These are phyloP conservation scores for Capsicum pubescens DNA, from an alignment of 257 asterid genomes.

Conservation along the genomic window DNA sequence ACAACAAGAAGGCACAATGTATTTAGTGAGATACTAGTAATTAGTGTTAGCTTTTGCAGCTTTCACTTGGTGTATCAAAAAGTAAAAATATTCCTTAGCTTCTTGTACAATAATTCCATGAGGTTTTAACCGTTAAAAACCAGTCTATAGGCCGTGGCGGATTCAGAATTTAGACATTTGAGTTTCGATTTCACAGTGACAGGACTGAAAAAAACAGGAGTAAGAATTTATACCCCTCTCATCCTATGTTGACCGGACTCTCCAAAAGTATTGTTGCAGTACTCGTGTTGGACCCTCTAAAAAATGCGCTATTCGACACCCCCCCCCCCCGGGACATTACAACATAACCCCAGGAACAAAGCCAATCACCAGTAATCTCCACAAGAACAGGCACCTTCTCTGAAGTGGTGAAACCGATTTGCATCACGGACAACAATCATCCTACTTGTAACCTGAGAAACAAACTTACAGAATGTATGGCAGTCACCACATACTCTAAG, in stretches of 20 bases:
- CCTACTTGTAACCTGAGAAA: slow-evolving; percentile 47
- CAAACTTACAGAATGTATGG: slow-evolving; percentile 52
- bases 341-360: not conserved
- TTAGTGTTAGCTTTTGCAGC: slow-evolving; percentile 15
- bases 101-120: not conserved
- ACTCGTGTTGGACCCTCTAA: not conserved
- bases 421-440: slow-evolving; percentile 53
- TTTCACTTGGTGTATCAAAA: slow-evolving; percentile 5
- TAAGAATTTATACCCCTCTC: not conserved
- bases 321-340: not conserved
- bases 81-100: not conserved
- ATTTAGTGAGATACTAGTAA: not conserved
- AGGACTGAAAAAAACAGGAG: too few species aligned
- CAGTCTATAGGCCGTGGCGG: rapidly evolving
- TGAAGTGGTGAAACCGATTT: slow-evolving; percentile 62
- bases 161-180: not conserved
- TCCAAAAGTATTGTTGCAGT: not conserved
- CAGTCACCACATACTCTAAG: slow-evolving; percentile 69
- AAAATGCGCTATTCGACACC: not conserved
- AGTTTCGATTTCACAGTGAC: not conserved
- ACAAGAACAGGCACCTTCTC: slow-evolving; percentile 64
- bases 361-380: slow-evolving; percentile 59
- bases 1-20: not conserved
- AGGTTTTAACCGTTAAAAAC: not conserved
- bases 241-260: not conserved